These are phyloP conservation scores for Barbarea vulgaris DNA, from an alignment of 345 rosid species.

Conservation along the genomic window DNA sequence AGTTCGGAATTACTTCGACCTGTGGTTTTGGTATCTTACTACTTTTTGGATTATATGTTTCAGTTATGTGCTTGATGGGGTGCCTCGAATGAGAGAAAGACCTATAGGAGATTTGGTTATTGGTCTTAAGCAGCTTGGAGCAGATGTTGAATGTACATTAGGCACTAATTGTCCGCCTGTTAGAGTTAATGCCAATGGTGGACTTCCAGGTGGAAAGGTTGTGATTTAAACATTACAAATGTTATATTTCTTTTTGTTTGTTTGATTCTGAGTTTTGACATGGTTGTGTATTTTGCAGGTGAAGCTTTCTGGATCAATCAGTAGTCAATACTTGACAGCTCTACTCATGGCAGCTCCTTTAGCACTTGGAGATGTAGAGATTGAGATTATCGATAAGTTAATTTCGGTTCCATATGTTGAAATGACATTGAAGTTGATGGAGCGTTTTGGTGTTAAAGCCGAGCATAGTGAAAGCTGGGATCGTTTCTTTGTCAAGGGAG, in stretches of 20 bases:
- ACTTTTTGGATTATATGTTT: not conserved
- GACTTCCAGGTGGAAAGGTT: constrained; percentile 95
- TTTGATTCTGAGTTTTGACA: not conserved
- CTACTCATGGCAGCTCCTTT: constrained; percentile 96
- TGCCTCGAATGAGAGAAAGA: constrained; percentile 97
- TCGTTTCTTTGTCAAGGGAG: constrained; percentile 73
- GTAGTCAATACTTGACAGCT: constrained; percentile 97
- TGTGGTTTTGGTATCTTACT: not conserved
- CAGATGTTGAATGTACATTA: constrained; percentile 66
- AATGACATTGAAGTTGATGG: constrained; percentile 96
- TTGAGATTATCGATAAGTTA: constrained; percentile 82
- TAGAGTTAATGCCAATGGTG: constrained; percentile 73
- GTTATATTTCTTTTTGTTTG: not conserved
- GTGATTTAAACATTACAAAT: constrained; percentile 8
- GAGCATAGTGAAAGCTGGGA: constrained; percentile 87
- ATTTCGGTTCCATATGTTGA: constrained; percentile 95
- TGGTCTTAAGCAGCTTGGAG: constrained; percentile 96
- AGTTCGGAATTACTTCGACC: not conserved
- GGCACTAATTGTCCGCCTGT: constrained; percentile 93
- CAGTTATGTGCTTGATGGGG: constrained; percentile 92
- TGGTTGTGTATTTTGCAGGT: constrained; percentile 56
- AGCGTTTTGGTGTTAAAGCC: constrained; percentile 75
- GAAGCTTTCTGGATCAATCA: constrained; percentile 89
- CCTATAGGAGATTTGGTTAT: constrained; percentile 86
- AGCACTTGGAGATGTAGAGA: constrained; percentile 89